A percentile compares a stretch with the other conserved stretches of the same genome.
phyloP scores from a whole-genome alignment of 179 eudicot species.

The Carnegiea gigantea region DNA sequence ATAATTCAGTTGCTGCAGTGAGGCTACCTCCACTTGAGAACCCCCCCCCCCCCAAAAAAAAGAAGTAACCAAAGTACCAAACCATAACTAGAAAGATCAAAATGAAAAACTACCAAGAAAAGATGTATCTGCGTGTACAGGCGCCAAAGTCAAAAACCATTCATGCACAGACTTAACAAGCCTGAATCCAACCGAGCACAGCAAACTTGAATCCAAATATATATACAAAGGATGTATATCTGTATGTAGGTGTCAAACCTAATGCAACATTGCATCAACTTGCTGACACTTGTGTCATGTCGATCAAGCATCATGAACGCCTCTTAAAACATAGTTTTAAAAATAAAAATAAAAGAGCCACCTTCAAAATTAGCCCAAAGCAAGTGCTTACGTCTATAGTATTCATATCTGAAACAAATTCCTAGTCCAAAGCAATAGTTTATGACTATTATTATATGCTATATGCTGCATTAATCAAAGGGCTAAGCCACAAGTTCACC shows the following conservation, averaged over 20 bases:
- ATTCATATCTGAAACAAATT: background rate
- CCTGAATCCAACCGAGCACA: background rate
- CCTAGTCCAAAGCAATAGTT: background rate
- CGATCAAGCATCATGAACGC: background rate
- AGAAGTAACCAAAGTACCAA: background rate
- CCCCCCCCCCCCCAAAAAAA: background rate
- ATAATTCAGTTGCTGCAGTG: background rate
- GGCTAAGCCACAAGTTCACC: constrained; percentile 42
- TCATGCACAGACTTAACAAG: background rate
- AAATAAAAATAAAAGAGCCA: background rate
- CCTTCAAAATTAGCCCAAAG: background rate
- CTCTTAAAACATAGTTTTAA: too few species aligned
- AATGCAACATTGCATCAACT: background rate
- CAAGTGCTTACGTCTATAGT: background rate
- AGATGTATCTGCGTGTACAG: background rate
- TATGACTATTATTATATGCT: background rate
- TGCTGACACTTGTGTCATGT: background rate
- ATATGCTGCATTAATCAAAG: constrained; percentile 2
- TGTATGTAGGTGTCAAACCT: background rate
- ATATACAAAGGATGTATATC: background rate
- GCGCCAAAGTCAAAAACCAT: background rate
- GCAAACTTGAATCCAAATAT: background rate
- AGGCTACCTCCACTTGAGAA: background rate
- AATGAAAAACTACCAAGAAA: background rate
- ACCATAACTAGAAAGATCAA: background rate